Conservation (phyloP, 2,329 filamentous ascomycete species). For the Ramularia collo-cygni region DNA sequence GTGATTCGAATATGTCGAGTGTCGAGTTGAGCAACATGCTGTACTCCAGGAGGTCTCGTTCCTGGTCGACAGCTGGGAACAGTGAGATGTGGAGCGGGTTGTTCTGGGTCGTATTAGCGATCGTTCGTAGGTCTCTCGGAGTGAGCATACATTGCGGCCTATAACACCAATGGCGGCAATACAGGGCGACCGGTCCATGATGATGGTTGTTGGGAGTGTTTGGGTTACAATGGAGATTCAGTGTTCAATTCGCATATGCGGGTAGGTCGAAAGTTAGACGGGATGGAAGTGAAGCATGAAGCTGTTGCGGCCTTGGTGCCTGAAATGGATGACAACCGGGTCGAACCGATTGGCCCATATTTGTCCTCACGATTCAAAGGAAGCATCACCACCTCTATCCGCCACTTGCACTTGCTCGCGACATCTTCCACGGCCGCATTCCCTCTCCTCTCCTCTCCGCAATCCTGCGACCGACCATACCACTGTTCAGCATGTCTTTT, state of each 20-base stretch:
- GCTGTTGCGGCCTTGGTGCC: too few relatives aligned
- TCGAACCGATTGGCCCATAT: too few relatives aligned
- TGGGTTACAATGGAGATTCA: background rate
- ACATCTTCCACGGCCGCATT: background rate
- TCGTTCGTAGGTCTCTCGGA: background rate
- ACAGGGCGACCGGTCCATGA: constrained; percentile 53
- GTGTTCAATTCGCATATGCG: too few relatives aligned
- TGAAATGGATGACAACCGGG: too few relatives aligned
- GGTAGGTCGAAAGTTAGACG: too few relatives aligned
- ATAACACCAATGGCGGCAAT: constrained; percentile 93
- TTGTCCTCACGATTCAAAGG: too few relatives aligned
- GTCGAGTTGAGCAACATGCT: constrained; percentile 84
- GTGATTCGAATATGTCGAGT: constrained; percentile 88
- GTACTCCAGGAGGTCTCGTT: constrained; percentile 75
- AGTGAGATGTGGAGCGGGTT: constrained; percentile 91
- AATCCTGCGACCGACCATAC: background rate
- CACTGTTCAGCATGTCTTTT: constrained; percentile 36
- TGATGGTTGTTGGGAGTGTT: background rate
- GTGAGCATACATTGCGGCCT: constrained; percentile 67
- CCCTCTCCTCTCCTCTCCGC: background rate
- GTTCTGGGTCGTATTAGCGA: constrained; percentile 53
- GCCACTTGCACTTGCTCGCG: constrained; percentile 2
- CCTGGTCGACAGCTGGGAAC: constrained; percentile 57
- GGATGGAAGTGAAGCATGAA: too few relatives aligned
- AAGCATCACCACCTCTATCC: constrained; percentile 1